Conservation (phyloP, 805 yeast genomes). For the Suhomyces pyralidae region DNA sequence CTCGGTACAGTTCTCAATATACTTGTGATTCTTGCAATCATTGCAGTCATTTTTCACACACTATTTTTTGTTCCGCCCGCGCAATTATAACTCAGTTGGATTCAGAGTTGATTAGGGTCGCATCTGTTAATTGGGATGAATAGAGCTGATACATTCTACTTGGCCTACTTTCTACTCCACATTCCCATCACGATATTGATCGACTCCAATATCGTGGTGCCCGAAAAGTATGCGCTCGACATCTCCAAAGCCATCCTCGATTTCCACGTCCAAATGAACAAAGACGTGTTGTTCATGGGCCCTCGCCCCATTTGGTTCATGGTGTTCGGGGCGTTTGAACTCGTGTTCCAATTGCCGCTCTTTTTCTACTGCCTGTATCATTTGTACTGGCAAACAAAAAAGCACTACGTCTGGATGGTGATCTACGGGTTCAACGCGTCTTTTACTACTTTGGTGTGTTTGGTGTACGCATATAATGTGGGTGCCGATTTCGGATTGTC, state of each 20-base stretch:
- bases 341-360: conserved; percentile 75
- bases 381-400: conserved; percentile 11
- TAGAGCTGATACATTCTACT: conserved; percentile 43
- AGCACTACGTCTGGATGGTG: conserved; percentile 34
- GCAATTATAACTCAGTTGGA: no score
- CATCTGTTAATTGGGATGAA: neutral
- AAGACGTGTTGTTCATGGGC: conserved; percentile 63
- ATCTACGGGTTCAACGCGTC: conserved; percentile 83
- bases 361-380: conserved; percentile 41
- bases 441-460: conserved; percentile 73
- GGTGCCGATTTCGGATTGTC: conserved; percentile 39
- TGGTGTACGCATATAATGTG: conserved; percentile 44
- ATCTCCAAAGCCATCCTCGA: conserved; percentile 50
- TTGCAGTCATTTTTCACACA: no score
- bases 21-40: neutral
- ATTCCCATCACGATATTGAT: conserved; percentile 71
- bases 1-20: no score
- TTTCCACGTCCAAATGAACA: conserved; percentile 62
- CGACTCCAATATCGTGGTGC: conserved; percentile 72
- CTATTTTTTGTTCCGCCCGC: no score
- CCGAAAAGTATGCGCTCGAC: conserved; percentile 43
- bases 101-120: no score
- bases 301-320: conserved; percentile 70
- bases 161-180: conserved; percentile 58
- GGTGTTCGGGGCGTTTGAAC: conserved; percentile 67